Evolutionary conservation across 2,329 filamentous ascomycete species (phyloP).

Genomic region (Sporothrix brasiliensis): DNA sequence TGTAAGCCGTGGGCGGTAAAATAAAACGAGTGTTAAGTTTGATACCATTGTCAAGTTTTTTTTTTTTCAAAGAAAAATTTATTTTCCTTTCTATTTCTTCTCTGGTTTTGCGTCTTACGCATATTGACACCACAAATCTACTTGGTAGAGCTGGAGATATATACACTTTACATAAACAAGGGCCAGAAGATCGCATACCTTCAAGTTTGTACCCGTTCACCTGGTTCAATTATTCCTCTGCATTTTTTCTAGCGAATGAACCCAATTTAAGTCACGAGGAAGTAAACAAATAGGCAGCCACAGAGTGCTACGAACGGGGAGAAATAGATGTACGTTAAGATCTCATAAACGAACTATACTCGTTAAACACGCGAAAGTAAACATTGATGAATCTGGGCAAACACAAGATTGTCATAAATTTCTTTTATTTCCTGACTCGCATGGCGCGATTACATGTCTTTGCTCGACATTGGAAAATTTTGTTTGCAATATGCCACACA

Average conservation of each 20-base stretch:
- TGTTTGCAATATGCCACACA: too few relatives aligned
- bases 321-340: not conserved
- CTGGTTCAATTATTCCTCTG: not conserved
- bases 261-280: not conserved
- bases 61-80: too few relatives aligned
- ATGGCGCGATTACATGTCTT: too few relatives aligned
- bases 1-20: conserved; percentile 9
- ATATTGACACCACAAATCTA: not conserved
- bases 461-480: too few relatives aligned
- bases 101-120: not conserved
- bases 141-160: conserved; percentile 8
- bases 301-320: not conserved
- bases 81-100: not conserved
- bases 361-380: not conserved
- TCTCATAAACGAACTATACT: conserved; percentile 3
- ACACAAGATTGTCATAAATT: not conserved
- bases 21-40: not conserved
- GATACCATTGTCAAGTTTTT: not conserved
- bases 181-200: not conserved
- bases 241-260: not conserved
- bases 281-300: not conserved
- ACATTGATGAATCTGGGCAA: not conserved
- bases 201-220: not conserved
- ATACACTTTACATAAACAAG: not conserved
- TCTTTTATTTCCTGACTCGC: too few relatives aligned